Conservation (phyloP, 306 rosid species). For the Trifolium repens region DNA sequence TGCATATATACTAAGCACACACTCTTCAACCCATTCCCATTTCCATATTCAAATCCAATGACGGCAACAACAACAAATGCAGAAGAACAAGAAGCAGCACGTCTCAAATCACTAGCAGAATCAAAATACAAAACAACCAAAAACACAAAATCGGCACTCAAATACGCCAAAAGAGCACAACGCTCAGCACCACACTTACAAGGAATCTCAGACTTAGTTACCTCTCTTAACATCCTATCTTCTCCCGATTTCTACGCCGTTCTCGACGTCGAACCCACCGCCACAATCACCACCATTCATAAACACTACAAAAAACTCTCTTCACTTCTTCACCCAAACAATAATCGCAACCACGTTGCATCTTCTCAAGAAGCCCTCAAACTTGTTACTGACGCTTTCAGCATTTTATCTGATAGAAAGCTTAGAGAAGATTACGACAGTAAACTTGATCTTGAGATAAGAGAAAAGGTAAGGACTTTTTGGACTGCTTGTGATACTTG, state of each 20-base stretch:
- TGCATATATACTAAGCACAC: background rate
- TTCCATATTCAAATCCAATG: constrained; percentile 47
- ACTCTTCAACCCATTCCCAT: background rate
- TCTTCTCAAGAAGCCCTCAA: constrained; percentile 78
- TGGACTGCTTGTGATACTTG: constrained; percentile 86
- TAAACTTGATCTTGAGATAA: constrained; percentile 42
- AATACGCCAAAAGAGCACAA: constrained; percentile 52
- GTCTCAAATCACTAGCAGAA: constrained; percentile 56
- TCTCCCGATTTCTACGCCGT: constrained; percentile 63
- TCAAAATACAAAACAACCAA: constrained; percentile 57
- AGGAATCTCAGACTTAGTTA: constrained; percentile 59
- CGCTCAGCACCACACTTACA: constrained; percentile 55
- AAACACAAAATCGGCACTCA: constrained; percentile 63
- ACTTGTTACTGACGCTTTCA: constrained; percentile 70
- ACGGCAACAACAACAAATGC: constrained; percentile 29
- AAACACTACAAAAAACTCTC: constrained; percentile 80
- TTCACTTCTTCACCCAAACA: constrained; percentile 69
- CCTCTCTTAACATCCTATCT: constrained; percentile 68
- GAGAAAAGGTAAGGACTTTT: constrained; percentile 49
- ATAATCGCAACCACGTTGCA: constrained; percentile 49
- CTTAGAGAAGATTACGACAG: constrained; percentile 68
- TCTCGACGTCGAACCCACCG: constrained; percentile 70
- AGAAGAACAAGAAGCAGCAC: constrained; percentile 52
- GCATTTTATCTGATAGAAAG: constrained; percentile 62
- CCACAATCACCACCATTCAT: constrained; percentile 55